Base-by-base conservation (phyloP, 2,329 filamentous ascomycete genomes). In the Clathrospora elynae region DNA sequence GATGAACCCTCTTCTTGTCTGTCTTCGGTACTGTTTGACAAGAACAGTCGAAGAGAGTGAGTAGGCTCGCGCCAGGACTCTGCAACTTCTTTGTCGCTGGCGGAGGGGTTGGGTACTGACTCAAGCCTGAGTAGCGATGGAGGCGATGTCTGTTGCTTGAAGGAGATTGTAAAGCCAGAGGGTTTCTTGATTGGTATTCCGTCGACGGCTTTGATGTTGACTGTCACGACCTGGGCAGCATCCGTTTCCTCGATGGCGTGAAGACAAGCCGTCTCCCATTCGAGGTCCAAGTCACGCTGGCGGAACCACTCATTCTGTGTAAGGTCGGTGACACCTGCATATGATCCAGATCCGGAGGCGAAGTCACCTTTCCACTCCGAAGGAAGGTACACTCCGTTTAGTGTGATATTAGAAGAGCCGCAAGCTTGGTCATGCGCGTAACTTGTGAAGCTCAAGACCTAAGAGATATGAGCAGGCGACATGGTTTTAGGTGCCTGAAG, bases 401-500 rank as follows among this genome's bases (percentile, higher is more conserved):
- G 52, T 11, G 70, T 68, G 47, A 75, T 58, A 63, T 75, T 73
- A 25, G 68, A 66, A 39, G 63, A 52, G 10, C 66, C 65, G 56
- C 71, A 73, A 33, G 67, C 55, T 42, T 71, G 46, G 31, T 67
- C 59, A 40, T 67, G 56, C 9, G 68, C 55, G 46, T 71, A 64
- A 41, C 71, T 67, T 52, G 64, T 64, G 45, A 76, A 68, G 48
- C 67, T 71, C 49, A 75, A 64, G 37, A 69, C 60, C 73, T 76
- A 54, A 44, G 47, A 48, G 37, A 38, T 17, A 61, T 71, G 47
- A 71, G 62, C 51, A 39, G 37, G 43, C 37, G 50, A 55, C 24
- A 53, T 35, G 30, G 36, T 51, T 55, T 39, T 55, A 55, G 66
- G 47, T 63, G 62, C 61, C 63, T 67, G 61, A 59, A 61, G 62